Evolutionary conservation across 2,329 filamentous ascomycete species (phyloP).

Genomic region (Alternaria viburni): DNA sequence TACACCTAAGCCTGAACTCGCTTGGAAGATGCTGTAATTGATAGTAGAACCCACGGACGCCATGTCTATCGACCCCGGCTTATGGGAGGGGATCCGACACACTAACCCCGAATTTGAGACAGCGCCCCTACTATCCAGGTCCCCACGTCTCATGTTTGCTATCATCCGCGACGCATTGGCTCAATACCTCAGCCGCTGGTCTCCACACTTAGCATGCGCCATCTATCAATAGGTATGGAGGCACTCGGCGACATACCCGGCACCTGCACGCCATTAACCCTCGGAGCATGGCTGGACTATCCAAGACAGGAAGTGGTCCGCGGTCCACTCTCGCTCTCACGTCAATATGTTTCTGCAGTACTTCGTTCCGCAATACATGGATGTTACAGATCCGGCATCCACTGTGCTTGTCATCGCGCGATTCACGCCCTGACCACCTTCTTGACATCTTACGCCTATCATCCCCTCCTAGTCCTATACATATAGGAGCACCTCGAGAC

Average conservation of each 20-base stretch:
- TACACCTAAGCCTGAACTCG: conserved; percentile 28
- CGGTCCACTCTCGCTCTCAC: conserved; percentile 48
- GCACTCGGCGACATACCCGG: conserved; percentile 44
- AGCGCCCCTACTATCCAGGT: conserved; percentile 38
- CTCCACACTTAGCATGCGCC: conserved; percentile 39
- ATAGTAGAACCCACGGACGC: conserved; percentile 41
- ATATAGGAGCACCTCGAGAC: conserved; percentile 44
- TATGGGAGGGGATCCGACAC: conserved; percentile 47
- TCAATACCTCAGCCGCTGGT: conserved; percentile 41
- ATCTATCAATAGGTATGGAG: conserved; percentile 49
- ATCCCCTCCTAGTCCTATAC: conserved; percentile 33
- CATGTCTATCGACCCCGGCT: conserved; percentile 41
- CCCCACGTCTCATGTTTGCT: conserved; percentile 49
- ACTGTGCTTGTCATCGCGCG: conserved; percentile 46
- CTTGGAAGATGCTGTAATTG: conserved; percentile 43
- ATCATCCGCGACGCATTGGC: conserved; percentile 46
- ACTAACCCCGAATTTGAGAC: conserved; percentile 47
- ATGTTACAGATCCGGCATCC: conserved; percentile 48
- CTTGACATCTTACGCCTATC: conserved; percentile 33
- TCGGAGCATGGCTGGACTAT: conserved; percentile 44
- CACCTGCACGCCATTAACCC: conserved; percentile 44
- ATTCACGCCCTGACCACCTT: conserved; percentile 39
- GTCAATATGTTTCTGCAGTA: conserved; percentile 51
- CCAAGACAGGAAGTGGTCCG: conserved; percentile 42
- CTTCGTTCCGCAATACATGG: conserved; percentile 49